A percentile compares a stretch with the other conserved stretches of the same genome.
Conservation (phyloP, 148 eudicot species). For the Vaccinium macrocarpon region DNA sequence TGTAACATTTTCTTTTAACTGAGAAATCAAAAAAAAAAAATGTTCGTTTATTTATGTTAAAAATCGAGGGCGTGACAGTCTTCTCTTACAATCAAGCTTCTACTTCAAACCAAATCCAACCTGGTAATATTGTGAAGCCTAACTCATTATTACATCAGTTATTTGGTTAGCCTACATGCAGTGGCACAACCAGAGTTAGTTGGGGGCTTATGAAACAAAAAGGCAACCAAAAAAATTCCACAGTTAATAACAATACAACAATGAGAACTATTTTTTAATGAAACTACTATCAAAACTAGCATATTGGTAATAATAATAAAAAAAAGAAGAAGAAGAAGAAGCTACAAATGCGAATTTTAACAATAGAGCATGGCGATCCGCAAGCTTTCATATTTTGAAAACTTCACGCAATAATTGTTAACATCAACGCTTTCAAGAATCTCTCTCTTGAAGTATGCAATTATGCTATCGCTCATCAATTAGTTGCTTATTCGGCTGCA, state of each 20-base stretch:
- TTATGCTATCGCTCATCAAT: not conserved
- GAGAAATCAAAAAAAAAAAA: no score
- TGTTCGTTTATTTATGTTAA: no score
- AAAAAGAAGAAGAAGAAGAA: not conserved
- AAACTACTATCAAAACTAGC: not conserved
- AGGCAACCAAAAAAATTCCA: not conserved
- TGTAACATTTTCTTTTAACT: no score
- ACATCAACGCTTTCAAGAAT: not conserved
- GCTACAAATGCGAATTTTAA: not conserved
- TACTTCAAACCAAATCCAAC: not conserved
- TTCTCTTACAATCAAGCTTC: not conserved
- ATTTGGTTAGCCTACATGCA: not conserved
- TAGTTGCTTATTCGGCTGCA: not conserved
- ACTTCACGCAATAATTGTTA: not conserved
- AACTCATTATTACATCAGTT: not conserved
- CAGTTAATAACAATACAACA: not conserved
- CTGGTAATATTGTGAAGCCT: not conserved
- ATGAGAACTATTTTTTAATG: not conserved
- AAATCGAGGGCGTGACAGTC: no score
- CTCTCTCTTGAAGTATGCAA: not conserved
- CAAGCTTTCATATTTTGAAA: not conserved
- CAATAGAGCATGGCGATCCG: not conserved
- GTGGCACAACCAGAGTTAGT: not conserved
- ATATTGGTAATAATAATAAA: not conserved
- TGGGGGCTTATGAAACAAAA: not conserved